Base-by-base conservation (phyloP, 1,284 basidiomycete species). In the Rhizoctonia solani region DNA sequence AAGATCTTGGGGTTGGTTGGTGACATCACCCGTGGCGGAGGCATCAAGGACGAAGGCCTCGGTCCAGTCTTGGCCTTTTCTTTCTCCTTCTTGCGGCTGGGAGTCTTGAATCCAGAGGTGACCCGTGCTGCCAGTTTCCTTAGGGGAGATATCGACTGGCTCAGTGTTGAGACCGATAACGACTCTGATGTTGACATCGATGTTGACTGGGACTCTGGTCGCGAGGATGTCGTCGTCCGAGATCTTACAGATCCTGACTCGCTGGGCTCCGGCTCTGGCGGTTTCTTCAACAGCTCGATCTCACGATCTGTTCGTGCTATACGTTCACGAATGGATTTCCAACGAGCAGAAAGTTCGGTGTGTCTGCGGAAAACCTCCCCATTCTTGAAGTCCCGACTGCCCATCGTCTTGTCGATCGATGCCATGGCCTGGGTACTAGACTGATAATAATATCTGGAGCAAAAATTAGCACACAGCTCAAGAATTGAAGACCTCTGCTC, bases 351-450 rank as follows among this genome's bases (percentile, higher is more conserved):
- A 67, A 90, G 90, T 74, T 95, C 93, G 8, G 89, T 89, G 74
- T 90, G 92, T 70, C 93, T 82, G 67, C 95, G 84, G 65, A 98
- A 77, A 27, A 93, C 91, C 78, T 96, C 94, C 1, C 96, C 96
- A 71, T 98, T 98, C 82, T 92, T 93, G 16, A 94, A 96, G 0
- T 92, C 87, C 55, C 93, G 85, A 71, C 96, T 93, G 69, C 86
- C 85, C 30, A 98, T 90, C 41, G 93, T 93, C 76, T 93, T 95
- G 75, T 94, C 93, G 73, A 98, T 90, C 72, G 95, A 94, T 21
- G 88, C 86, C n/a, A 98, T 82, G 42, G 95, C 94, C 75, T 95
- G 94, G 11, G 88, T 90, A 2, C 93, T 92, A 23, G 94, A 93
- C 0, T 95, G 94, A 77, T 92, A 87, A 75, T 98, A 98, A 76